These are phyloP conservation scores for Dictyostelium firmibasis DNA, from an alignment of 78 protist species.

Conservation along the genomic window DNA sequence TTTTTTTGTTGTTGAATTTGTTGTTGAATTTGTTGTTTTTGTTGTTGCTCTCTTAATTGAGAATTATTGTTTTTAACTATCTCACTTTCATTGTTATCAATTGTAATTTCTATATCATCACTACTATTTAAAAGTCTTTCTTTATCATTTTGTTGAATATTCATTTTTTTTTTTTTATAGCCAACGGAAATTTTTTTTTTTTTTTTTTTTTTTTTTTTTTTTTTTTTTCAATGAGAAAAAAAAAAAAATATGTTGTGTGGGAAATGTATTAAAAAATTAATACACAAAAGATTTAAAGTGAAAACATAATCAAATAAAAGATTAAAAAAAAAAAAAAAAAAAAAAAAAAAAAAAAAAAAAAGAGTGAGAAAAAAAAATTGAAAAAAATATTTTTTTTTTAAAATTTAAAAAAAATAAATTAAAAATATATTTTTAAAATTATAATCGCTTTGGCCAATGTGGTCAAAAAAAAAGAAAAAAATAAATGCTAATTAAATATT, in stretches of 20 bases:
- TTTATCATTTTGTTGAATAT: not conserved
- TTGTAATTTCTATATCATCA: not conserved
- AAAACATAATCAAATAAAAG: not conserved
- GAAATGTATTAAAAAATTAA: not conserved
- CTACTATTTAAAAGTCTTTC: not conserved
- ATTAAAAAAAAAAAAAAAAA: not conserved
- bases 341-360: not conserved
- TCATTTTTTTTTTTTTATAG: not conserved
- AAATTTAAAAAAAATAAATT: not conserved
- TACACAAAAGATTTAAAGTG: not conserved
- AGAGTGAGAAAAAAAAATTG: not conserved
- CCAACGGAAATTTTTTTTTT: too few species aligned
- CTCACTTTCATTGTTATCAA: not conserved
- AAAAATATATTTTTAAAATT: not conserved
- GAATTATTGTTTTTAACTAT: not conserved
- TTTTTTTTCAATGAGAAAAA: not conserved
- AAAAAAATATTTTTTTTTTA: not conserved
- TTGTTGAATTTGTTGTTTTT: not conserved
- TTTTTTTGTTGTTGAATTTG: conserved; percentile 14
- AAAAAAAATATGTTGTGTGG: not conserved
- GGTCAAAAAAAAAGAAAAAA: not conserved
- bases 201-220: too few species aligned
- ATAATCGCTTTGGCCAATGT: too few species aligned
- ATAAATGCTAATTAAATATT: too few species aligned
- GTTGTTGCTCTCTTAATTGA: not conserved